Evolutionary conservation across 805 yeast genomes (phyloP).

Genomic region (Cyberlindnera maclurae): DNA sequence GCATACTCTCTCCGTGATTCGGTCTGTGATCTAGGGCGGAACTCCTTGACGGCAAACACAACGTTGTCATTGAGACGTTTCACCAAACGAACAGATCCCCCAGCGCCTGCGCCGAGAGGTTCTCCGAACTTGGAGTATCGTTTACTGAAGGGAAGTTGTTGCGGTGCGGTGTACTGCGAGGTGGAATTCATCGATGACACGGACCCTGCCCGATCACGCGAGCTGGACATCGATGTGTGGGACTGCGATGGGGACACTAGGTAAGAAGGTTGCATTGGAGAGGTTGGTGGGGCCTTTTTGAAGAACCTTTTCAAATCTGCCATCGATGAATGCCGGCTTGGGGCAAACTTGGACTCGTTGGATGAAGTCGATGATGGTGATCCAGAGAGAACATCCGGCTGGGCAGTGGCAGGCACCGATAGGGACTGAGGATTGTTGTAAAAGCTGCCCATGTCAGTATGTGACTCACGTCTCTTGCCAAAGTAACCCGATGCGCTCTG

Average conservation of each 20-base stretch:
- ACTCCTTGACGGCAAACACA: slow-evolving; percentile 89
- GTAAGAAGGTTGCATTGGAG: slow-evolving; percentile 11
- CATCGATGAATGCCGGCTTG: slow-evolving; percentile 62
- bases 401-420: slow-evolving; percentile 3
- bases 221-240: neutral
- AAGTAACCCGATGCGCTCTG: slow-evolving; percentile 37
- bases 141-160: slow-evolving; percentile 53
- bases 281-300: slow-evolving; percentile 34
- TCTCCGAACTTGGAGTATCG: slow-evolving; percentile 80
- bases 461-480: slow-evolving; percentile 34
- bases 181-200: slow-evolving; percentile 29
- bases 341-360: slow-evolving; percentile 24
- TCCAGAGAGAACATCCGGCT: slow-evolving; percentile 12
- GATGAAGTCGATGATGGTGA: slow-evolving; percentile 24
- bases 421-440: slow-evolving; percentile 16
- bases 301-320: slow-evolving; percentile 71
- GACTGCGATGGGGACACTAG: slow-evolving; percentile 9
- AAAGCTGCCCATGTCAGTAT: slow-evolving; percentile 22
- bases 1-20: slow-evolving; percentile 84
- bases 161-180: slow-evolving; percentile 30
- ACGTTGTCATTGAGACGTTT: slow-evolving; percentile 58
- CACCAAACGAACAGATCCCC: slow-evolving; percentile 79
- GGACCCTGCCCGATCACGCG: slow-evolving; percentile 21
- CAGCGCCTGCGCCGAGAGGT: slow-evolving; percentile 90
- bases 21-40: slow-evolving; percentile 63